Evolutionary conservation across 2,329 filamentous ascomycete genomes (phyloP), one percentile per base, ranked within the genome.

Genomic region (Colletotrichum tropicicola): DNA sequence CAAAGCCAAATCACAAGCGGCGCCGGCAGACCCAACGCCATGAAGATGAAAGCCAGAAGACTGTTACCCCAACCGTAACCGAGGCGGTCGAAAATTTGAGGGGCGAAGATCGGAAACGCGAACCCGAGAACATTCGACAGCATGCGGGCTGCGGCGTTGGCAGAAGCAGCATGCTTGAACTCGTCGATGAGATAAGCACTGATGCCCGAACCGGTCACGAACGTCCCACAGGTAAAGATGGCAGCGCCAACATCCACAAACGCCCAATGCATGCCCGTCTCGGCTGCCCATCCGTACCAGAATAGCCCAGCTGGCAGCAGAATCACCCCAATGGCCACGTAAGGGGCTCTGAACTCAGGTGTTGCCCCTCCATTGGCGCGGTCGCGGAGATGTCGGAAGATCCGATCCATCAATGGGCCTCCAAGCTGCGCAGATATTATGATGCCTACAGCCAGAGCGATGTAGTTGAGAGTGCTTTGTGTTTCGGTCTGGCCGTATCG

Each of bases 221-320:
- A 82, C 68, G 82, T 83, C 1, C 86, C 86, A 5, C 81, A 76
- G 0, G 82, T 82, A 62, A 89, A 84, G n/a, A 87, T 77, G 0
- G 75, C 73, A 2, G 83, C 83, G 3, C 87, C 87, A 23, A 89
- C 79, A 48, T 89, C 87, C 0, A 87, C 85, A 5, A 87, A 79
- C 0, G 81, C 78, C 85, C 86, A 90, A 69, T 87, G 85, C 0
- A 79, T 75, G 0, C 79, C 70, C 41, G 80, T 78, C 27, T 88
- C 77, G 0, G 85, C 82, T 2, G 80, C 77, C 87, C 87, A 89
- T 39, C 87, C 87, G 71, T 89, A 89, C 72, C 83, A 80, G 66
- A 88, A 82, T 0, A 89, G 77, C 0, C 85, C 82, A 0, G 82
- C 72, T 0, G 87, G 87, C 2, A 90, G 81, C 15, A 87, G 60